Conservation (phyloP, 257 asterid genomes). For the Scutellaria galericulata region DNA sequence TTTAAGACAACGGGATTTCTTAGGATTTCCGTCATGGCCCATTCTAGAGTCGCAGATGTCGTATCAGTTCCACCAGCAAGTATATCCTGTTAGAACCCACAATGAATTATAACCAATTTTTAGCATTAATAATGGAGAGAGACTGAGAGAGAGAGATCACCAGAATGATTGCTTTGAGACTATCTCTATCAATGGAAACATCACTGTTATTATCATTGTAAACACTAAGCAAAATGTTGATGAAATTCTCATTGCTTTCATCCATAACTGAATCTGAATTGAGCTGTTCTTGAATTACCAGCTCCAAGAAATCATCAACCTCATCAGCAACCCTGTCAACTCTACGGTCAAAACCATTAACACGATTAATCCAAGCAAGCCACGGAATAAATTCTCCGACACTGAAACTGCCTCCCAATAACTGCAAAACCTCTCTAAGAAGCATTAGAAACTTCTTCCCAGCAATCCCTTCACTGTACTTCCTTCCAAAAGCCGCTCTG, state of each 20-base stretch:
- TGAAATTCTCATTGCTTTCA: conserved; percentile 34
- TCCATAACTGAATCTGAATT: background rate
- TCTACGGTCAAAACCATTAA: conserved; percentile 48
- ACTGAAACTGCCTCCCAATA: conserved; percentile 39
- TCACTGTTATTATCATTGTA: conserved; percentile 24
- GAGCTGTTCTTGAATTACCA: conserved; percentile 43
- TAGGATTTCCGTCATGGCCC: conserved; percentile 60
- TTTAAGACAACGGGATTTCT: conserved; percentile 43
- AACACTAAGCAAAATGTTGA: conserved; percentile 47
- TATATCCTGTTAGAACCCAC: conserved; percentile 39
- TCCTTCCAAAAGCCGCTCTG: conserved; percentile 59
- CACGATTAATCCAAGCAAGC: conserved; percentile 49
- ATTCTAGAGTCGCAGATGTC: conserved; percentile 42
- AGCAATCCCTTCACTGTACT: conserved; percentile 41
- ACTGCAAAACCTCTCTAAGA: conserved; percentile 34
- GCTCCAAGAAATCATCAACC: conserved; percentile 53
- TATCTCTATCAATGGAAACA: conserved; percentile 39
- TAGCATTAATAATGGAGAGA: too few relatives aligned
- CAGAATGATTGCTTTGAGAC: conserved; percentile 51
- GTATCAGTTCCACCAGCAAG: conserved; percentile 61
- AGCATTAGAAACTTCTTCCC: conserved; percentile 42
- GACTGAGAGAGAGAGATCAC: conserved; percentile 32
- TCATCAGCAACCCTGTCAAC: conserved; percentile 43
- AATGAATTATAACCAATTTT: too few relatives aligned
- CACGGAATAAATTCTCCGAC: conserved; percentile 57